Percentiles rank a stretch among this genome's conserved stretches.
Conservation (phyloP, 352 stramenopile species). For the Pythium monospermum region DNA sequence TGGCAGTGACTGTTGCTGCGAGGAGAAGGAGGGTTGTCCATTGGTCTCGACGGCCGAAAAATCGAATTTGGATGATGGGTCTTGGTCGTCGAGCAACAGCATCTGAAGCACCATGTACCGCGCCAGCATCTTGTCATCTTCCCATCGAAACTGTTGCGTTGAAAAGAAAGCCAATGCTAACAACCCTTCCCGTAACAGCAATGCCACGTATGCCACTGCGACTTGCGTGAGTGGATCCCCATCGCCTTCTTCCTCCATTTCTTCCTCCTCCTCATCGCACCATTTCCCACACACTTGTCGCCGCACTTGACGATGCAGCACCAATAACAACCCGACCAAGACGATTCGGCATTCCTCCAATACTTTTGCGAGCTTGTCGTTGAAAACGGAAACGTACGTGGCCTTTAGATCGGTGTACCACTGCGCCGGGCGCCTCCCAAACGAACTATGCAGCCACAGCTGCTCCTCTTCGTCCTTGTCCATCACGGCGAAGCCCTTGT, state of each 20-base stretch:
- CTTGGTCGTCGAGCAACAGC: too few species aligned
- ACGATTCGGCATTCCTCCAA: slow-evolving; percentile 4
- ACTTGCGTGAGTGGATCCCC: neutral
- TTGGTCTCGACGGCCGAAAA: too few species aligned
- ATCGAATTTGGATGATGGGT: too few species aligned
- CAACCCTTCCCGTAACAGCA: slow-evolving; percentile 1
- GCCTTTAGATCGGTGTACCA: neutral
- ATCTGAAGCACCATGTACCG: slow-evolving; percentile 12
- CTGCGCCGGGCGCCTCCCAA: neutral
- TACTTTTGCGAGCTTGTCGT: neutral
- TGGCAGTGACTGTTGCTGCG: too few species aligned
- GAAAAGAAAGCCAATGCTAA: slow-evolving; percentile 7
- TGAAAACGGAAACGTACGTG: slow-evolving; percentile 1
- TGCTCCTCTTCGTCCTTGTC: neutral
- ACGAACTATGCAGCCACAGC: neutral
- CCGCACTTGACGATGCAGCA: neutral
- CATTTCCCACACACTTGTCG: neutral
- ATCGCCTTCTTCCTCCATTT: neutral
- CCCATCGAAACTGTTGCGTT: slow-evolving; percentile 10
- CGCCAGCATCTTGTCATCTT: slow-evolving; percentile 14
- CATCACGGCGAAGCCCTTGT: too few species aligned
- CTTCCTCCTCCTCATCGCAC: neutral
- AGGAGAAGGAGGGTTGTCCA: too few species aligned
- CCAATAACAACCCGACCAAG: neutral
- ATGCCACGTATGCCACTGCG: slow-evolving; percentile 1